Conservation (phyloP, 1,284 basidiomycete genomes). For the Ganoderma meredithae region DNA sequence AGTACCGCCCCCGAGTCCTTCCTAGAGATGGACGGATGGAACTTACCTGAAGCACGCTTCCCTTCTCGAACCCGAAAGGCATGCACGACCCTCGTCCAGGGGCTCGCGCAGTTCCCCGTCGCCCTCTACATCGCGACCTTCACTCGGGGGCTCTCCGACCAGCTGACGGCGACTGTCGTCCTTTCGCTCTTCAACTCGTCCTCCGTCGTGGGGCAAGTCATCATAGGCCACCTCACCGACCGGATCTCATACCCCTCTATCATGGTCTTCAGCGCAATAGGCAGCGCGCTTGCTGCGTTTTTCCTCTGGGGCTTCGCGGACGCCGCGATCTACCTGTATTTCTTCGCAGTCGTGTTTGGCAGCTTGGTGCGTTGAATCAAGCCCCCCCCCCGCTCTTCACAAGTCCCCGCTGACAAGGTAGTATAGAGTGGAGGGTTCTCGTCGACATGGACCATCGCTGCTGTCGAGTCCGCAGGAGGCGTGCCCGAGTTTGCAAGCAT, state of each 20-base stretch:
- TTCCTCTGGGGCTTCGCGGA: conserved; percentile 40
- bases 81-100: conserved; percentile 35
- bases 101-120: conserved; percentile 40
- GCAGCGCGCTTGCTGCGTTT: conserved; percentile 38
- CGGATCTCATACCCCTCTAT: conserved; percentile 37
- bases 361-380: conserved; percentile 35
- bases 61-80: conserved; percentile 17
- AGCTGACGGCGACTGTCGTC: conserved; percentile 35
- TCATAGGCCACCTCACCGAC: conserved; percentile 38
- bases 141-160: conserved; percentile 33
- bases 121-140: conserved; percentile 40
- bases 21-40: neutral
- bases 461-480: conserved; percentile 34
- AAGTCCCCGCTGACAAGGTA: no score
- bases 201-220: conserved; percentile 36
- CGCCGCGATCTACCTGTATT: conserved; percentile 35
- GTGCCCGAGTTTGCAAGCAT: conserved; percentile 36
- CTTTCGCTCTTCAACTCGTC: conserved; percentile 40
- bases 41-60: neutral
- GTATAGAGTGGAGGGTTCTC: conserved; percentile 32
- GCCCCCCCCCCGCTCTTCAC: no score
- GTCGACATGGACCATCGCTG: conserved; percentile 35
- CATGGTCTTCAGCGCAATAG: conserved; percentile 34
- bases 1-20: conserved; percentile 2
- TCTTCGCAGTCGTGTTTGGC: conserved; percentile 40